Percentiles rank a stretch among this genome's conserved stretches.
Evolutionary conservation across 495 filamentous ascomycete species (phyloP).

Genomic region (Echria macrotheca): DNA sequence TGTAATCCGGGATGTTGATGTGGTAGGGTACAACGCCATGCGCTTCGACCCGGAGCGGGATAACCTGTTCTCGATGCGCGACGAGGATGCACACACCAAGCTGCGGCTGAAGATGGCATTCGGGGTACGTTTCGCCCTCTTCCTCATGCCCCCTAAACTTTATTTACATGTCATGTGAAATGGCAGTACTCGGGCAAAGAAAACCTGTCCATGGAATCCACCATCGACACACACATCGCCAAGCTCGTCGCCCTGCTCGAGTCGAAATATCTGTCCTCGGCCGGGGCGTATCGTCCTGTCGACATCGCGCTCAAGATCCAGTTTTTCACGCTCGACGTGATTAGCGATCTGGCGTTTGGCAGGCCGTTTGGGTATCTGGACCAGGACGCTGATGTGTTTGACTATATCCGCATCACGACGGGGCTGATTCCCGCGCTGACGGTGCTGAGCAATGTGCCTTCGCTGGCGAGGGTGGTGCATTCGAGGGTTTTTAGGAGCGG

Average conservation of each 20-base stretch:
- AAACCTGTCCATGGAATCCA: constrained; percentile 38
- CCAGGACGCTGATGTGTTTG: constrained; percentile 50
- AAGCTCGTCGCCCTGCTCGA: constrained; percentile 34
- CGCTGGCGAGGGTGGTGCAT: constrained; percentile 46
- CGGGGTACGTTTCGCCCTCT: constrained; percentile 17
- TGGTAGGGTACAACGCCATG: constrained; percentile 35
- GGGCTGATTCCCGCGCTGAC: constrained; percentile 45
- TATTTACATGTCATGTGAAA: no score
- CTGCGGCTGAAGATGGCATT: constrained; percentile 26
- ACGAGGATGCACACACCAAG: constrained; percentile 24
- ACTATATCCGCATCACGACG: constrained; percentile 50
- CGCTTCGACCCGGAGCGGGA: constrained; percentile 39
- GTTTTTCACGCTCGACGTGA: constrained; percentile 57
- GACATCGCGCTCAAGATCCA: constrained; percentile 47
- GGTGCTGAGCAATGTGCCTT: constrained; percentile 28
- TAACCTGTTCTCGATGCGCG: constrained; percentile 29
- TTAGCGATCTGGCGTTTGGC: constrained; percentile 59
- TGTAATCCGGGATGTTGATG: constrained; percentile 1
- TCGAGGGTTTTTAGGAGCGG: constrained; percentile 51
- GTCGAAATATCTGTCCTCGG: constrained; percentile 44
- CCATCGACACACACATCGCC: constrained; percentile 41
- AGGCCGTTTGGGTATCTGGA: constrained; percentile 58
- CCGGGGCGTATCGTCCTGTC: constrained; percentile 37
- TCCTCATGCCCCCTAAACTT: no score
- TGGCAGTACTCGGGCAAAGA: constrained; percentile 30